Base-by-base conservation (phyloP, 2,329 filamentous ascomycete genomes). In the Escovopsis sp. region DNA sequence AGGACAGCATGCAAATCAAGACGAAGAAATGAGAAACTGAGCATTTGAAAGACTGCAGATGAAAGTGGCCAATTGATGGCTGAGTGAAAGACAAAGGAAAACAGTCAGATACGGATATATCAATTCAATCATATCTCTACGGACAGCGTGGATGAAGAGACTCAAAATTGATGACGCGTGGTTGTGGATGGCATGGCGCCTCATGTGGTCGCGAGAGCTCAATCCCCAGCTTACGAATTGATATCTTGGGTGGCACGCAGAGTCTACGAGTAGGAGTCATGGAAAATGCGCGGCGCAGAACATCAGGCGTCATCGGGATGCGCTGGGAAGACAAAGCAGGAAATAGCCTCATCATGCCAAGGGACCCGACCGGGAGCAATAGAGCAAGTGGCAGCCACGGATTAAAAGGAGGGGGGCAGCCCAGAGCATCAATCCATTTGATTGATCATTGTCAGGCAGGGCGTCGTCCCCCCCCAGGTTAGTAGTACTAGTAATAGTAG, bases 301-400 rank as follows among this genome's bases (percentile, higher is more conserved):
- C 43, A 45, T 45, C 43, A 8, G 16, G 29, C 32, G 43, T 42
- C 40, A 45, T 45, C 39, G 32, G 34, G 29, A 27, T 39, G 33
- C 24, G 39, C 34, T 30, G 36, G 37, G 29, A 39, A 32, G 33
- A 11, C 16, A 15, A 14, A 37, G 20, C 7, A 42, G 33, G 15
- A 37, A 35, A 42, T 13, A 20, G 43, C 43, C 39, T 45, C 43
- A 45, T 42, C 31, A 20, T 20, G 20, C 20, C 20, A 20, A 20
- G 6, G 6, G 20, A 20, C 6, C 20, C 20, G 20, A 20, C 20
- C 20, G 20, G 6, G 20, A 4, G 20, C 20, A 20, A 20, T 20
- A 20, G 20, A 20, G 20, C 20, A 20, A 20, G n/a, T 20, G 20
- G 20, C 20, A 20, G 20, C 20, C 20, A 20, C 20, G 20, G 20